phyloP scores from a whole-genome alignment of 1,284 basidiomycete species.

The Tilletia setariae region DNA sequence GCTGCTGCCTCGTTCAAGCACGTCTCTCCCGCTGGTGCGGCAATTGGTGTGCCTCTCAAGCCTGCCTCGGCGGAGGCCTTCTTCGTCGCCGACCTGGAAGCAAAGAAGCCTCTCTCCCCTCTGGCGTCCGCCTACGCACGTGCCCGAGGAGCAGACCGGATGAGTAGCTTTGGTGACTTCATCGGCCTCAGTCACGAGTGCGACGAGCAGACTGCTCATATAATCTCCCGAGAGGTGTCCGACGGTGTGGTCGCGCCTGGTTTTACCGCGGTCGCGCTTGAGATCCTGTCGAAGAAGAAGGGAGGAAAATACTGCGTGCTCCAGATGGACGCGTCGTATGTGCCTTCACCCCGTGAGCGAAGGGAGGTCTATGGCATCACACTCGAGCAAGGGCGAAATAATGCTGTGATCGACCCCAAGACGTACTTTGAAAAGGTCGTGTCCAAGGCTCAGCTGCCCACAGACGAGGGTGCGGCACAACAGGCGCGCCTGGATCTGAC shows the following conservation, averaged over 20 bases:
- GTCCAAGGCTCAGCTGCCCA: constrained; percentile 67
- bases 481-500: constrained; percentile 46
- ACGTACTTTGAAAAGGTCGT: constrained; percentile 84
- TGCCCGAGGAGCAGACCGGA: constrained; percentile 93
- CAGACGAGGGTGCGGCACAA: constrained; percentile 55
- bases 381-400: constrained; percentile 87
- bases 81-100: constrained; percentile 88
- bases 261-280: constrained; percentile 81
- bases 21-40: constrained; percentile 94
- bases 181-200: constrained; percentile 90
- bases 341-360: constrained; percentile 65
- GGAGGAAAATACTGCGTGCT: constrained; percentile 97
- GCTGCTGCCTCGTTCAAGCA: constrained; percentile 99
- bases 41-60: constrained; percentile 65
- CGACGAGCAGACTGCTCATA: constrained; percentile 88
- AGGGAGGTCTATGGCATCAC: constrained; percentile 92
- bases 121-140: constrained; percentile 92
- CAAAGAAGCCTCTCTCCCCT: constrained; percentile 63
- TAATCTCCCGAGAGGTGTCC: constrained; percentile 95
- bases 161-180: constrained; percentile 99
- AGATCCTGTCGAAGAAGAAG: constrained; percentile 93
- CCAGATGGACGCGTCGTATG: constrained; percentile 54
- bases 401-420: constrained; percentile 74
- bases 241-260: constrained; percentile 97
- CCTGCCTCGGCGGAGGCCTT: constrained; percentile 90